phyloP scores from a whole-genome alignment of 345 rosid species.

The Odontarrhena argentea region DNA sequence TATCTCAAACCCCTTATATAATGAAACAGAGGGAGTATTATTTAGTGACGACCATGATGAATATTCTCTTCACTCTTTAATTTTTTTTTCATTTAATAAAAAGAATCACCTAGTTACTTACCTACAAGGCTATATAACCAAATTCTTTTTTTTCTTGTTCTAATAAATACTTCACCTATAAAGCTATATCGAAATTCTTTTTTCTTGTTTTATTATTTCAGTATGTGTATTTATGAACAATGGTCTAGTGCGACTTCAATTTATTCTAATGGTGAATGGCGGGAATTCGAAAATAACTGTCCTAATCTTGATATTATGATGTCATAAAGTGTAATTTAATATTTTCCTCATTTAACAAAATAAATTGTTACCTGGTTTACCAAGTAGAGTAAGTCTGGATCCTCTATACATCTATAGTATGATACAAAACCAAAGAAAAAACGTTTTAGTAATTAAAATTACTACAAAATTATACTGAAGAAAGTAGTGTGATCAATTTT shows the following conservation, averaged over 20 bases:
- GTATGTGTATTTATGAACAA: conserved; percentile 23
- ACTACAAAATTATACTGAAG: neutral
- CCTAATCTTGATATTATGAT: conserved; percentile 19
- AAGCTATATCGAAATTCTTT: conserved; percentile 8
- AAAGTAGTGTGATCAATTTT: neutral
- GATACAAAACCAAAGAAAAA: conserved; percentile 10
- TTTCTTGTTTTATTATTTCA: conserved; percentile 12
- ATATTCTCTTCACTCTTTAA: conserved; percentile 38
- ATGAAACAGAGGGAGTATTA: no score
- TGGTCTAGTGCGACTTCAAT: conserved; percentile 21
- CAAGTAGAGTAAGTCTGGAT: conserved; percentile 34
- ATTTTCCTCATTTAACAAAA: neutral
- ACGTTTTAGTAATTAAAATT: neutral
- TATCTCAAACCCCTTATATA: no score
- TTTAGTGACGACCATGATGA: conserved; percentile 34
- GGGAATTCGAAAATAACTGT: conserved; percentile 15
- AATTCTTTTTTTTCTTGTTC: conserved; percentile 8
- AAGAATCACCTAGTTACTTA: conserved; percentile 29
- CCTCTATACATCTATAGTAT: conserved; percentile 43
- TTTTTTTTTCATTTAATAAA: conserved; percentile 9
- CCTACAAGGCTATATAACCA: conserved; percentile 21
- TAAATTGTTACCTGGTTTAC: conserved; percentile 27
- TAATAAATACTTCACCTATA: neutral
- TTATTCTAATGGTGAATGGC: conserved; percentile 5
- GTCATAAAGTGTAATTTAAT: conserved; percentile 3